Conservation (phyloP, 345 rosid species). For the Corchorus olitorius region DNA sequence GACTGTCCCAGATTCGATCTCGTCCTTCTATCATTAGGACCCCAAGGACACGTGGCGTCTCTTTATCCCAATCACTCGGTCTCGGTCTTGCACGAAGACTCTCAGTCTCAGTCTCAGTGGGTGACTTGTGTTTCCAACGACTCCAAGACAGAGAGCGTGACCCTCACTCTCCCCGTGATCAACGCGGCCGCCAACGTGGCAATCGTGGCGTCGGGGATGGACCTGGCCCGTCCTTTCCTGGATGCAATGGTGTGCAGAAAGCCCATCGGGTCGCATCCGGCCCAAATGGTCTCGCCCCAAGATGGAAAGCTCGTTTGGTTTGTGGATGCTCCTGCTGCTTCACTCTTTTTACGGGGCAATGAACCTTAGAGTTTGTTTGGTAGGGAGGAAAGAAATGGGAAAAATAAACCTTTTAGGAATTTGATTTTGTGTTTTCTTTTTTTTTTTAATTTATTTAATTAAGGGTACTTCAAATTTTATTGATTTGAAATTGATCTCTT, state of each 20-base stretch:
- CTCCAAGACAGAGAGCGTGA: slow-evolving; percentile 25
- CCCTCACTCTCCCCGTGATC: slow-evolving; percentile 40
- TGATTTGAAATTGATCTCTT: no score
- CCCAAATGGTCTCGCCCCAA: slow-evolving; percentile 29
- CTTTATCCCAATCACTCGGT: slow-evolving; percentile 29
- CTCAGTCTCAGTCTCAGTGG: no score
- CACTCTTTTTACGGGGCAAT: slow-evolving; percentile 10
- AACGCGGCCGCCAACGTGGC: slow-evolving; percentile 42
- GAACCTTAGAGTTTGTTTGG: no score
- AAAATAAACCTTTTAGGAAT: no score
- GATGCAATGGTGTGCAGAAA: slow-evolving; percentile 12
- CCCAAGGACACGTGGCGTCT: slow-evolving; percentile 32
- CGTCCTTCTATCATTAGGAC: slow-evolving; percentile 24
- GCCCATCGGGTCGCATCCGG: slow-evolving; percentile 14
- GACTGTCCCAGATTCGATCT: slow-evolving; percentile 48
- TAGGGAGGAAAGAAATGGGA: no score
- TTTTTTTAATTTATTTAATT: no score
- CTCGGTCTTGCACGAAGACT: slow-evolving; percentile 27
- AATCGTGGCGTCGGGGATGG: slow-evolving; percentile 34
- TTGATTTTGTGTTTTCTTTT: no score
- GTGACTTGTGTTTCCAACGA: slow-evolving; percentile 27
- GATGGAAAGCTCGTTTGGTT: slow-evolving; percentile 45
- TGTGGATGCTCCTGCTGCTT: slow-evolving; percentile 30
- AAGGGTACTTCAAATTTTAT: no score
- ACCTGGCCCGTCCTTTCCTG: slow-evolving; percentile 23